These are phyloP conservation scores for Colletotrichum sp. DNA, from an alignment of 2,329 filamentous ascomycete genomes.

Conservation along the genomic window DNA sequence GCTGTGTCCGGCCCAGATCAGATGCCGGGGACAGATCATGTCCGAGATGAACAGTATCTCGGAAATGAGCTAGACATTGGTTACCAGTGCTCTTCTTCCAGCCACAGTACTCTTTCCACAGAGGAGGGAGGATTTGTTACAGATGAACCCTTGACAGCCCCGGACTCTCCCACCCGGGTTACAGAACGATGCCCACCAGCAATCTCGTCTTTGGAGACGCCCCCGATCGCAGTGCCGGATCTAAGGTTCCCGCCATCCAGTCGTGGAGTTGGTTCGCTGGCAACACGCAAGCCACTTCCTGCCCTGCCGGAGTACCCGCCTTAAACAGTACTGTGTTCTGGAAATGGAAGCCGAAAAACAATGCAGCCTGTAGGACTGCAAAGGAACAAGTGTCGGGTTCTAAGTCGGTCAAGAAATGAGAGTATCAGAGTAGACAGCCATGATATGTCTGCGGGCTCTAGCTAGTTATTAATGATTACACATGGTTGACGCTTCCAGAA, in stretches of 20 bases:
- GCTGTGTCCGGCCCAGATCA: background rate
- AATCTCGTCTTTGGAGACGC: background rate
- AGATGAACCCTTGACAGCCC: background rate
- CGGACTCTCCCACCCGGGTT: background rate
- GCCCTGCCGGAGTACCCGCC: slow-evolving; percentile 42
- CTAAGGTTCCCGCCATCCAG: slow-evolving; percentile 8
- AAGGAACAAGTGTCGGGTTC: background rate
- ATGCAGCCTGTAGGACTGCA: background rate
- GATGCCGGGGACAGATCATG: background rate
- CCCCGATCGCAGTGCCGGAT: background rate
- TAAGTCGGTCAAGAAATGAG: background rate
- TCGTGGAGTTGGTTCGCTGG: background rate
- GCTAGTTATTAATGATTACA: slow-evolving; percentile 19
- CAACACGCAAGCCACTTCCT: slow-evolving; percentile 47
- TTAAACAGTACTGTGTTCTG: background rate
- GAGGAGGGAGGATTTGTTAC: background rate
- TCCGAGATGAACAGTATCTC: background rate
- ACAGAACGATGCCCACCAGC: background rate
- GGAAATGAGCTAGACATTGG: background rate
- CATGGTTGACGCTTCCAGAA: slow-evolving; percentile 9
- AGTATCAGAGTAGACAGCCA: background rate
- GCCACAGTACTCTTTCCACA: background rate
- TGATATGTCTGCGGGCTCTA: slow-evolving; percentile 10
- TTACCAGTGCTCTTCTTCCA: background rate
- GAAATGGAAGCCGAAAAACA: background rate